Evolutionary conservation across 495 filamentous ascomycete genomes (phyloP).

Genomic region (Penicillium cosmopolitanum): DNA sequence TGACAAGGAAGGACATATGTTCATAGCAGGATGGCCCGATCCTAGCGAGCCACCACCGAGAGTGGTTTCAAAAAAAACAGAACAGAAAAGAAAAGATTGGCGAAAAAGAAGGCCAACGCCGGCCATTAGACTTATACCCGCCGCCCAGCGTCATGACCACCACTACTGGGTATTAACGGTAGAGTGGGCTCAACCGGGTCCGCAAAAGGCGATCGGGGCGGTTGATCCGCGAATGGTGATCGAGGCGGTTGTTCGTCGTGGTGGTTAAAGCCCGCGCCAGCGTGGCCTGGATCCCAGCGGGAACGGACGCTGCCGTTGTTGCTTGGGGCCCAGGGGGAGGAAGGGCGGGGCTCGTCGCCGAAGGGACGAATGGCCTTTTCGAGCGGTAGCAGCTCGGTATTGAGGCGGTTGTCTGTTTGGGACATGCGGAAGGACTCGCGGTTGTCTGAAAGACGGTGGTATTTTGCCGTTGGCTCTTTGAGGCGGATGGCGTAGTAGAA

Average conservation of each 20-base stretch:
- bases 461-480: slow-evolving; percentile 93
- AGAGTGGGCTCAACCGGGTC: slow-evolving; percentile 21
- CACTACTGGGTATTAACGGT: slow-evolving; percentile 21
- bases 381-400: slow-evolving; percentile 90
- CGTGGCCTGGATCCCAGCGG: slow-evolving; percentile 4
- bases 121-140: neutral
- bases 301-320: slow-evolving; percentile 11
- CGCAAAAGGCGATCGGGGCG: slow-evolving; percentile 11
- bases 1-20: slow-evolving; percentile 10
- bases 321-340: slow-evolving; percentile 14
- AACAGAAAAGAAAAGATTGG: neutral
- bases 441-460: slow-evolving; percentile 93
- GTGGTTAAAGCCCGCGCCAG: neutral
- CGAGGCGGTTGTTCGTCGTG: slow-evolving; percentile 4
- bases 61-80: neutral
- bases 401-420: slow-evolving; percentile 66
- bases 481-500: slow-evolving; percentile 79
- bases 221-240: slow-evolving; percentile 7
- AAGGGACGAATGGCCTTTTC: slow-evolving; percentile 78
- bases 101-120: neutral
- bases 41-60: slow-evolving; percentile 1
- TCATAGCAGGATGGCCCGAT: slow-evolving; percentile 1
- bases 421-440: slow-evolving; percentile 97
- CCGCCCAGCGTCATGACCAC: slow-evolving; percentile 11
- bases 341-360: slow-evolving; percentile 56